phyloP scores from a whole-genome alignment of 1,139 yeast genomes.

The Yamadazyma oceani region DNA sequence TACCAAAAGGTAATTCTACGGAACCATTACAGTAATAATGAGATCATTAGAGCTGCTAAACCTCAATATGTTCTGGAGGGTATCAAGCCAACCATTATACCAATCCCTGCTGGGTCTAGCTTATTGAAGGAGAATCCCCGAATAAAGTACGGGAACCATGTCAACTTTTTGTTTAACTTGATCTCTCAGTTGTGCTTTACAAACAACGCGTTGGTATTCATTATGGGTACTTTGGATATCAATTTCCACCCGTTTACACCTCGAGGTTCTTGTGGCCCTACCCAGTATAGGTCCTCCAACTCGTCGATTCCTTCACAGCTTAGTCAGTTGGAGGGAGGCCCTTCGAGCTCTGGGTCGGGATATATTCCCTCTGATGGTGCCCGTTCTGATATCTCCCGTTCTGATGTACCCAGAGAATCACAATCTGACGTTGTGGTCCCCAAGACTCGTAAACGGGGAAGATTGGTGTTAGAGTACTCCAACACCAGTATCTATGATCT shows the following conservation, averaged over 20 bases:
- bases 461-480: conserved; percentile 11
- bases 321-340: background rate
- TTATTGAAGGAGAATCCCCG: conserved; percentile 33
- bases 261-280: conserved; percentile 1
- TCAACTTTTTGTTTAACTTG: conserved; percentile 25
- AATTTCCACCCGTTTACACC: conserved; percentile 17
- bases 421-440: background rate
- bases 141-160: conserved; percentile 33
- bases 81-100: conserved; percentile 22
- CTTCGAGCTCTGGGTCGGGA: conserved; percentile 5
- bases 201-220: conserved; percentile 26
- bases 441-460: conserved; percentile 4
- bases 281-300: background rate
- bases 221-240: conserved; percentile 35
- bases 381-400: no score
- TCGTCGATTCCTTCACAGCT: conserved; percentile 2
- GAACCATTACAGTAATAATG: conserved; percentile 31
- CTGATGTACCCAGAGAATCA: background rate
- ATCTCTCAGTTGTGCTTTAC: conserved; percentile 26
- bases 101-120: conserved; percentile 33
- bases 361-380: background rate
- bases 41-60: conserved; percentile 19
- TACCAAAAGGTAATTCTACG: conserved; percentile 39
- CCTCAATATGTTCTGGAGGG: conserved; percentile 27
- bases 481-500: conserved; percentile 4